Conservation (phyloP, 176 grass and related monocot genomes). For the Triticum timopheevii region DNA sequence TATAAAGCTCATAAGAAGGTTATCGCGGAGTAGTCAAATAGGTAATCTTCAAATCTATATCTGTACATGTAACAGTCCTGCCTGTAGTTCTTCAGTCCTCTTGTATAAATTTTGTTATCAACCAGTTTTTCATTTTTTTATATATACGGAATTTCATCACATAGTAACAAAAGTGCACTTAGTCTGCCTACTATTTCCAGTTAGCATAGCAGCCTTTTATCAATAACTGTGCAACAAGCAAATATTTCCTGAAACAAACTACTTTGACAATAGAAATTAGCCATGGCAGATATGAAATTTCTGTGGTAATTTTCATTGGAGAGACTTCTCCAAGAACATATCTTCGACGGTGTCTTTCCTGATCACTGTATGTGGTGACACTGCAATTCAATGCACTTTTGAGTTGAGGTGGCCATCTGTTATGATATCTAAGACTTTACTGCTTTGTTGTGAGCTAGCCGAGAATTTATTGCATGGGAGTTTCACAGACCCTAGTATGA, state of each 20-base stretch:
- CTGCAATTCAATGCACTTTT: background rate
- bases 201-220: background rate
- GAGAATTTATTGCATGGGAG: background rate
- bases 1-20: slow-evolving; percentile 28
- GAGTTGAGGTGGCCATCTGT: background rate
- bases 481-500: background rate
- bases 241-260: background rate
- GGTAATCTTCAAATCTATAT: background rate
- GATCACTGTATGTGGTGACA: no score
- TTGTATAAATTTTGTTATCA: background rate
- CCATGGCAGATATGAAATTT: background rate
- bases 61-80: background rate
- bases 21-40: background rate
- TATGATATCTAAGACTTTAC: background rate
- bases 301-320: background rate
- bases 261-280: background rate
- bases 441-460: background rate
- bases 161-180: background rate
- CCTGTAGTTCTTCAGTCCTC: background rate
- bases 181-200: background rate
- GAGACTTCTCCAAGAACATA: background rate
- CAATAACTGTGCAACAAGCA: background rate
- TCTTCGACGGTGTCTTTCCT: background rate
- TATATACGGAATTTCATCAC: background rate
- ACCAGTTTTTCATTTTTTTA: background rate